Percentiles rank a stretch among this genome's conserved stretches.
Conservation (phyloP, 116 monocot genomes). For the Iris pallida region DNA sequence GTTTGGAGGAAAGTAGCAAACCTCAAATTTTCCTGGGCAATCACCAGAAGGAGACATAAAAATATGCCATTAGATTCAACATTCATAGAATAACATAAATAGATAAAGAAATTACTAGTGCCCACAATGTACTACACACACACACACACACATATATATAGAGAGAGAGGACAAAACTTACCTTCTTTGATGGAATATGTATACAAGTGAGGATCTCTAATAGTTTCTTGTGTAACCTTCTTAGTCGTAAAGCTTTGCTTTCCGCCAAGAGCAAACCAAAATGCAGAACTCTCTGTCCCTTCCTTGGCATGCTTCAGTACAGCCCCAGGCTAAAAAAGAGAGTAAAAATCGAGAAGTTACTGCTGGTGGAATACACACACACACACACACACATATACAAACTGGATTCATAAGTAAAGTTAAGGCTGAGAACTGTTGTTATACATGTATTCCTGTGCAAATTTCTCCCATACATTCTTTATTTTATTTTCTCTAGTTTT, state of each 20-base stretch:
- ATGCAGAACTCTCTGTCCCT: conserved; percentile 89
- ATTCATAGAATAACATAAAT: not conserved
- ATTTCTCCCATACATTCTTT: no score
- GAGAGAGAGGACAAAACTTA: conserved; percentile 12
- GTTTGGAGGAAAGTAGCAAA: conserved; percentile 30
- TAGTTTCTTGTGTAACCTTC: conserved; percentile 49
- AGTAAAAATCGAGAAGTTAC: no score
- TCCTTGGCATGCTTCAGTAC: conserved; percentile 79
- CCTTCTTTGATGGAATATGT: conserved; percentile 71
- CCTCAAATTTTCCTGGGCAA: conserved; percentile 82
- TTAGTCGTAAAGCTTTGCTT: conserved; percentile 74
- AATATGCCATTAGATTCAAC: conserved; percentile 2
- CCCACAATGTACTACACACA: no score
- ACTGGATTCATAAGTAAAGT: no score
- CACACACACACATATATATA: no score
- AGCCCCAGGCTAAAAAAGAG: conserved; percentile 58
- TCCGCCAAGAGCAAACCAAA: conserved; percentile 98
- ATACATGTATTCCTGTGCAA: no score
- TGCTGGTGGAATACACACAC: no score
- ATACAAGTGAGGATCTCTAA: conserved; percentile 93
- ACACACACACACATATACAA: no score
- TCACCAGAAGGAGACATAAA: conserved; percentile 11
- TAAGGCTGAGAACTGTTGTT: no score
- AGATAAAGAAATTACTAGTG: not conserved
- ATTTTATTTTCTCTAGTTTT: no score